Percentiles rank a stretch among this genome's conserved stretches.
Conservation (phyloP, 495 filamentous ascomycete species). For the Chaetomium cochliodes region DNA sequence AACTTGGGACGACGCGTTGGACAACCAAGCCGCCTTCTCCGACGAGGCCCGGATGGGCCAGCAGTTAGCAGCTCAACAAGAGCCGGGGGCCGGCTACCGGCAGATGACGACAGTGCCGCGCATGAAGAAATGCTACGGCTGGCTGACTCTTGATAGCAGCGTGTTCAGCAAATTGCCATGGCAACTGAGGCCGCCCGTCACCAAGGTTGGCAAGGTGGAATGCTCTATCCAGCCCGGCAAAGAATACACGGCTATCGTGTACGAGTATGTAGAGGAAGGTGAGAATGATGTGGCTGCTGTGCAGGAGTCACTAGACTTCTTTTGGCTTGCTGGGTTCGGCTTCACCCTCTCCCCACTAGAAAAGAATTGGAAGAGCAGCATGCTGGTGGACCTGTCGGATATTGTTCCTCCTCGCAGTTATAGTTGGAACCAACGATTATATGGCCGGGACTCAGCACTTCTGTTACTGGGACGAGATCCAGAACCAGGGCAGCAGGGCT, state of each 20-base stretch:
- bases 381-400: conserved; percentile 13
- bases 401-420: conserved; percentile 8
- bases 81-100: background rate
- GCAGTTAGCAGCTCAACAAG: background rate
- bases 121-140: conserved; percentile 11
- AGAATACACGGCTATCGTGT: conserved; percentile 5
- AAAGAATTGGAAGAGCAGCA: conserved; percentile 10
- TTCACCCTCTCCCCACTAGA: background rate
- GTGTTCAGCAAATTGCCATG: background rate
- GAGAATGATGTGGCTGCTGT: conserved; percentile 1
- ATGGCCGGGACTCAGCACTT: background rate
- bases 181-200: background rate
- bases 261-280: conserved; percentile 13
- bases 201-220: background rate
- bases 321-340: conserved; percentile 12
- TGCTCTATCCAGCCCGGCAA: background rate
- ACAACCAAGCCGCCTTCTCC: conserved; percentile 10
- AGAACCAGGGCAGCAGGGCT: background rate
- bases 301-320: conserved; percentile 4
- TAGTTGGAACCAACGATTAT: background rate
- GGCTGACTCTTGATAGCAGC: background rate
- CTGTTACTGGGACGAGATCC: background rate
- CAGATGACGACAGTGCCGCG: conserved; percentile 4
- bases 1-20: background rate
- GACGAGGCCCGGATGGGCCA: conserved; percentile 2